Percentiles rank a stretch among this genome's conserved stretches.
phyloP scores from a whole-genome alignment of 2,329 filamentous ascomycete genomes.

The Calonectria hawksworthii region DNA sequence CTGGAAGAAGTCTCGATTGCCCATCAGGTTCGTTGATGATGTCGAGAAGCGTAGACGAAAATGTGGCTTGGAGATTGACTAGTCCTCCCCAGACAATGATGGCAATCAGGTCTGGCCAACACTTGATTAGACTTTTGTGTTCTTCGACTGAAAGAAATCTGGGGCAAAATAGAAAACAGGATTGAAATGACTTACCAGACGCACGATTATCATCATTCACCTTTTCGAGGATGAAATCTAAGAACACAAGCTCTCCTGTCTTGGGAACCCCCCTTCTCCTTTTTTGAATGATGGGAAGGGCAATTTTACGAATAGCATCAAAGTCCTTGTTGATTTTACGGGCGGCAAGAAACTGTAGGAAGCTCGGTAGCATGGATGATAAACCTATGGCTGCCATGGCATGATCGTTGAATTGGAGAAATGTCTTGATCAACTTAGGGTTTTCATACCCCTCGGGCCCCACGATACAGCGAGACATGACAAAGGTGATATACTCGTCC shows the following conservation, averaged over 20 bases:
- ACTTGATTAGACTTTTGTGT: neutral
- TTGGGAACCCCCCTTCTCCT: neutral
- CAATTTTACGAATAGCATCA: neutral
- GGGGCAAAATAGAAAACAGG: neutral
- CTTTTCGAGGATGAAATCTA: neutral
- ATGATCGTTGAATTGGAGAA: neutral
- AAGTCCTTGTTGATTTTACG: neutral
- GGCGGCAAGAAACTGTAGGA: neutral
- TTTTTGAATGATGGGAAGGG: neutral
- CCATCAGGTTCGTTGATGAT: neutral
- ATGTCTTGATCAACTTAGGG: neutral
- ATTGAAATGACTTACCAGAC: neutral
- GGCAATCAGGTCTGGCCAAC: neutral
- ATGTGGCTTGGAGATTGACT: neutral
- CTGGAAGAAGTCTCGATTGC: neutral
- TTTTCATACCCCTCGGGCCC: neutral
- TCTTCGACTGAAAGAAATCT: too few relatives aligned
- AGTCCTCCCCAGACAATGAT: neutral
- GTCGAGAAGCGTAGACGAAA: neutral
- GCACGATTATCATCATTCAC: neutral
- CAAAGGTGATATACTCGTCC: neutral
- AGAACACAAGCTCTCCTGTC: neutral
- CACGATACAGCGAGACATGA: neutral
- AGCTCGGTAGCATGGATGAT: neutral
- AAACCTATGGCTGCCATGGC: neutral